Base-by-base conservation (phyloP, 371 early-diverging fungal genomes). In the Mycotypha africana region DNA sequence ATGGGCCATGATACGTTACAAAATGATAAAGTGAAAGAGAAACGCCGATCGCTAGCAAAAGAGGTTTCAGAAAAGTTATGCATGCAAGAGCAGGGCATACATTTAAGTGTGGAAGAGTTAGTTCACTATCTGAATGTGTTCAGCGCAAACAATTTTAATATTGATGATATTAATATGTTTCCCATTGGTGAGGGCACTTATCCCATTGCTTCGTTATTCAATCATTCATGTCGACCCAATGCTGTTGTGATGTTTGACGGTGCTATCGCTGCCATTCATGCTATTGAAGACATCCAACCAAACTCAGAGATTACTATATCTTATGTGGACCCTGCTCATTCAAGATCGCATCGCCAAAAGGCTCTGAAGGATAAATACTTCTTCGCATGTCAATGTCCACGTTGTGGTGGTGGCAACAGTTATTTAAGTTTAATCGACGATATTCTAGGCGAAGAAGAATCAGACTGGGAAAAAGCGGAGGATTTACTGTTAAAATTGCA, bases 141-240 rank as follows among this genome's bases (percentile, higher is more conserved):
- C 46, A 78, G 76, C 10, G 85, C 85, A 60, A 91, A 91, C 65
- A 89, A 89, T 55, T 89, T 89, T 51, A 67, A 76, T 0, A 74
- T 84, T 28, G 61, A 76, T 47, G 87, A 87, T 47, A 51, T 62
- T 1, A 79, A 88, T 16, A 52, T 86, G 47, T 84, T 84, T 55
- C 49, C 75, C 2, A 60, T 86, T 52, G 92, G 84, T 0, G 87
- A 86, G 39, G 90, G 88, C 4, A 82, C 86, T 9, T 90, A 82
- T 45, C 90, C 92, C 0, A 56, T 89, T 4, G 88, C 78, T 0
- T 78, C 90, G 1, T 60, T 92, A 40, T 78, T 94, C 58, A 94
- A 94, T 60, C 93, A 94, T 63, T 84, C 88, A 2, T 94, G 95
- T 54, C 56, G 70, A 11, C 95, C 93, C 10, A 93, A 91, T 46